phyloP scores from a whole-genome alignment of 768 basidiomycete species.

The Arthromyces matolae region DNA sequence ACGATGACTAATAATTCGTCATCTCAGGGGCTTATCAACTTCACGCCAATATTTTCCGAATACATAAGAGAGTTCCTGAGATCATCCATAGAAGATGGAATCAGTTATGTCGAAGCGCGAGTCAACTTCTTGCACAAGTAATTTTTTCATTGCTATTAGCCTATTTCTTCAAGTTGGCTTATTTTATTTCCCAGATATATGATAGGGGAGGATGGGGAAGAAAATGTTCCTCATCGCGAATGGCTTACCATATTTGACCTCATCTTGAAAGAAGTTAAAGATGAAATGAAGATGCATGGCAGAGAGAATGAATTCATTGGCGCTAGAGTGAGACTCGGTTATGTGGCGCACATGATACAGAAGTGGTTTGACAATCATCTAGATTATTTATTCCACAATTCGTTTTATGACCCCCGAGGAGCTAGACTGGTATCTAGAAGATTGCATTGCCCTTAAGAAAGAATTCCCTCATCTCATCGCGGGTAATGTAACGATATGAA shows the following conservation, averaged over 20 bases:
- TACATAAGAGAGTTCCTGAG: constrained; percentile 63
- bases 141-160: constrained; percentile 10
- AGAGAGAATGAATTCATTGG: constrained; percentile 62
- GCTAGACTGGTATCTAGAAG: constrained; percentile 64
- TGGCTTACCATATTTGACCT: constrained; percentile 54
- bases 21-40: constrained; percentile 41
- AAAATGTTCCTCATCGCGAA: constrained; percentile 55
- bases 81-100: constrained; percentile 63
- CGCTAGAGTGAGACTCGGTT: constrained; percentile 51
- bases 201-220: constrained; percentile 51
- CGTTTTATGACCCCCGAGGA: constrained; percentile 52
- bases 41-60: constrained; percentile 52
- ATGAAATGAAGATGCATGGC: constrained; percentile 45
- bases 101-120: constrained; percentile 67
- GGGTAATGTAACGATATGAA: constrained; percentile 35
- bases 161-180: background rate
- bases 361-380: background rate
- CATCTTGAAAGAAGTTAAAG: constrained; percentile 50
- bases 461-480: constrained; percentile 71
- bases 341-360: background rate
- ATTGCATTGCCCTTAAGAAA: constrained; percentile 70
- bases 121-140: constrained; percentile 63
- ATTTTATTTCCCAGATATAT: constrained; percentile 42
- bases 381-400: constrained; percentile 73
- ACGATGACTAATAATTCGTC: no score